phyloP scores from a whole-genome alignment of 2,329 filamentous ascomycete species.

The Fusarium metavorans region DNA sequence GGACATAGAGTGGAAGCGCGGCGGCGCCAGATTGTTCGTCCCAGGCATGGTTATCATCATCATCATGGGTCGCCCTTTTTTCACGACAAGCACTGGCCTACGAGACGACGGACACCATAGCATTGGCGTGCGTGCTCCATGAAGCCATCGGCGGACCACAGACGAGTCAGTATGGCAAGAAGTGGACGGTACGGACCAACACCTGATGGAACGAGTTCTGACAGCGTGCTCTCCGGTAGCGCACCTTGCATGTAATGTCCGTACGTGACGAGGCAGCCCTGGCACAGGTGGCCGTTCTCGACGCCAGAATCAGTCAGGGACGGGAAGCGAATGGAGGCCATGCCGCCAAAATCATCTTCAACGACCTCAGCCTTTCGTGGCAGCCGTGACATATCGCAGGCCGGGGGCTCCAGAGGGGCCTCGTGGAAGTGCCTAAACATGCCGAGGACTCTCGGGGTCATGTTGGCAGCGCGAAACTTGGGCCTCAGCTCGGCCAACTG shows the following conservation, averaged over 20 bases:
- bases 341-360: slow-evolving; percentile 40
- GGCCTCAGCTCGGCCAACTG: slow-evolving; percentile 23
- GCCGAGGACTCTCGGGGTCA: slow-evolving; percentile 30
- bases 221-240: slow-evolving; percentile 29
- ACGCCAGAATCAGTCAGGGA: slow-evolving; percentile 26
- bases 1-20: background rate
- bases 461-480: slow-evolving; percentile 14
- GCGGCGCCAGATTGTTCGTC: background rate
- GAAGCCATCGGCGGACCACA: slow-evolving; percentile 38
- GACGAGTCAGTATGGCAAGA: slow-evolving; percentile 28
- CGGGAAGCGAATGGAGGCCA: slow-evolving; percentile 45
- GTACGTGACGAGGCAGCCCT: slow-evolving; percentile 39
- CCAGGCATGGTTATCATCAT: background rate
- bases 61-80: background rate
- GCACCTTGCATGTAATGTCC: slow-evolving; percentile 32
- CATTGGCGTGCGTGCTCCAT: slow-evolving; percentile 38
- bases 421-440: slow-evolving; percentile 37
- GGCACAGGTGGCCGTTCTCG: slow-evolving; percentile 40
- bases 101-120: slow-evolving; percentile 35
- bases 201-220: slow-evolving; percentile 31
- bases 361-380: slow-evolving; percentile 29
- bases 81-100: slow-evolving; percentile 18
- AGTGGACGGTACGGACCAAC: slow-evolving; percentile 38
- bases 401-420: slow-evolving; percentile 35
- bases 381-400: slow-evolving; percentile 39